phyloP scores from a whole-genome alignment of 768 basidiomycete species.

The Strobilomyces dryophilus region DNA sequence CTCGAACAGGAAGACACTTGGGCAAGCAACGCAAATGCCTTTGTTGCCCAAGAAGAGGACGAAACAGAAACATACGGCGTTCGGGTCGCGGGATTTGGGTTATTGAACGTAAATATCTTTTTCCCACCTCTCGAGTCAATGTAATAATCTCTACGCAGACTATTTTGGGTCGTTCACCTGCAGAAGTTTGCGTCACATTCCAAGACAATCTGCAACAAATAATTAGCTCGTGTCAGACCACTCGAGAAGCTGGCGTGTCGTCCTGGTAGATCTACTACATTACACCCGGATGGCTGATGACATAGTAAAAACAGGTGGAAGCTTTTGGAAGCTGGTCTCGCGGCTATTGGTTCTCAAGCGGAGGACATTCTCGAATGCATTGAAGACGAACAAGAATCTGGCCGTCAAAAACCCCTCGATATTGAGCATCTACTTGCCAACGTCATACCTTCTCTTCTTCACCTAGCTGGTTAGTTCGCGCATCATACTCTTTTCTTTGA shows the following conservation, averaged over 20 bases:
- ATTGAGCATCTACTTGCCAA: constrained; percentile 70
- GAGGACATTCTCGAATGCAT: constrained; percentile 72
- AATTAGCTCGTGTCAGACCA: constrained; percentile 53
- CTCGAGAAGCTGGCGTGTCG: constrained; percentile 48
- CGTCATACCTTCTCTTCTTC: constrained; percentile 74
- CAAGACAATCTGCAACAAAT: constrained; percentile 51
- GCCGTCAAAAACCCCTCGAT: constrained; percentile 65
- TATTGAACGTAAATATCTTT: constrained; percentile 56
- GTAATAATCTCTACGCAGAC: constrained; percentile 34
- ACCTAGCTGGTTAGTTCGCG: constrained; percentile 54
- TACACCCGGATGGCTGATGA: background rate
- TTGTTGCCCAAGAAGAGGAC: constrained; percentile 93
- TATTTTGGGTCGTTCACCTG: constrained; percentile 53
- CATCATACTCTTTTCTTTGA: background rate
- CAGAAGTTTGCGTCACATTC: constrained; percentile 48
- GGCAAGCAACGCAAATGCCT: constrained; percentile 85
- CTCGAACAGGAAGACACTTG: constrained; percentile 78
- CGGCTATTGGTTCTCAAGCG: constrained; percentile 75
- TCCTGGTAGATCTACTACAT: constrained; percentile 53
- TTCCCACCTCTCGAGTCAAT: background rate
- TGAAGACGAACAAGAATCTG: constrained; percentile 69
- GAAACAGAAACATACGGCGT: constrained; percentile 80
- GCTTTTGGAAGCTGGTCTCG: constrained; percentile 79
- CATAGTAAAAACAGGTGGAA: constrained; percentile 69
- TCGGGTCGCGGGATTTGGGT: constrained; percentile 79